Evolutionary conservation across 164 flowering plant species (phyloP), one percentile per base, ranked within the genome.

Genomic region (Vitis labrusca): DNA sequence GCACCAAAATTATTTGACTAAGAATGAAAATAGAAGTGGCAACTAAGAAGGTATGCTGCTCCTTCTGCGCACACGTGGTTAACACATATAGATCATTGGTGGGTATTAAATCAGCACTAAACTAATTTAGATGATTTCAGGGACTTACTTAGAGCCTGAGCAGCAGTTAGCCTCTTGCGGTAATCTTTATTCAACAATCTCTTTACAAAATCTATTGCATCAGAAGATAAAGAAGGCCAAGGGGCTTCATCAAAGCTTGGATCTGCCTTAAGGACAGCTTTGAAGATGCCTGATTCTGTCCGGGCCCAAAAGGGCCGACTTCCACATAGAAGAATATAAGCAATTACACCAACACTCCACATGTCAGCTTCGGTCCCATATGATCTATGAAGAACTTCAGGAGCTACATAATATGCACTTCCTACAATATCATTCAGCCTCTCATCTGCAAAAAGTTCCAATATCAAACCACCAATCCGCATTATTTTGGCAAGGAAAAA

Each of bases 301-400:
- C 99, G 82, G 9, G 98, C 91, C 99, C 99, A 93, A 72, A 95
- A 95, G 12, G 99, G 99, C 50, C 99, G 86, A 76, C 98, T 93
- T 55, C 99, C 99, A 75, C 99, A 95, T 11, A 95, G 81, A 75
- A 95, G 93, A 75, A 95, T 95, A 68, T 95, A 95, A 19, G 99
- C 96, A 79, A 95, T 93, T 9, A 95, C 99, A 58, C 99, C 99
- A 74, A 93, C 88, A 77, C 99, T 95, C 99, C 99, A 95, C 91
- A 93, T 90, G 81, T 95, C 99, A 48, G 91, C 99, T 76, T 95
- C 99, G 19, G 96, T 90, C 62, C 97, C 96, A 77, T 95, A 95
- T 23, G 99, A 84, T 83, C 99, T 84, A 73, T 93, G 99, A 62
- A 95, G 82, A 73, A 95, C 99, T 81, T 95, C 99, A 66, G 99